A percentile compares a stretch with the other conserved stretches of the same genome.
These are phyloP conservation scores for Vitis riparia DNA, from an alignment of 164 flowering plant genomes.

Conservation along the genomic window DNA sequence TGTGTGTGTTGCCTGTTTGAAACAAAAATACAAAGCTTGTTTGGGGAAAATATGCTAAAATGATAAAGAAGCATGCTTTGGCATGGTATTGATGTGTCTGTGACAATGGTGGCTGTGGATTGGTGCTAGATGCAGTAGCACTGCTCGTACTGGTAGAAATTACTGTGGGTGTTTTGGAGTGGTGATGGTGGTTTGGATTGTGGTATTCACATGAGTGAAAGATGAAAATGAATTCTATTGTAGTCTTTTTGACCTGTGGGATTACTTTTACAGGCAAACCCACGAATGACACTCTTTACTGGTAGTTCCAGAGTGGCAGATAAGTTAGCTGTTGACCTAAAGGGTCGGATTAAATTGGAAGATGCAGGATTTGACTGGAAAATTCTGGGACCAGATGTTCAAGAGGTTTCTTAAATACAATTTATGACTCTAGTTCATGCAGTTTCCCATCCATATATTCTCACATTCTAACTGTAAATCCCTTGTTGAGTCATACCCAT, in stretches of 20 bases:
- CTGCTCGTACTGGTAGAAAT: too few species aligned
- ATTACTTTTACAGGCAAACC: conserved; percentile 60
- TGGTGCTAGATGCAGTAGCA: too few species aligned
- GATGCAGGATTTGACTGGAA: conserved; percentile 99
- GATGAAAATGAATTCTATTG: neutral
- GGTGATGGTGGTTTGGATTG: too few species aligned
- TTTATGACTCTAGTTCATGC: neutral
- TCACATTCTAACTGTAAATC: conserved; percentile 9
- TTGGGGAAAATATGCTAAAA: too few species aligned
- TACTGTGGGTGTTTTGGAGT: too few species aligned
- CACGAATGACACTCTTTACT: conserved; percentile 93
- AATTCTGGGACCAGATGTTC: conserved; percentile 95
- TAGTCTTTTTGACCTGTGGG: too few species aligned
- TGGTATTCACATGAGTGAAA: too few species aligned
- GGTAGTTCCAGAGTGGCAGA: conserved; percentile 98
- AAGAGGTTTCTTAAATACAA: conserved; percentile 48
- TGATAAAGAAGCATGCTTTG: too few species aligned
- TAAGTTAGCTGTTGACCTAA: conserved; percentile 81
- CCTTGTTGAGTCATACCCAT: neutral
- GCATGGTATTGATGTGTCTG: too few species aligned
- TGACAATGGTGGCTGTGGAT: too few species aligned
- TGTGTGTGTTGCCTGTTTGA: too few species aligned
- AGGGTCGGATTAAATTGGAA: conserved; percentile 89
- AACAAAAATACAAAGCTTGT: too few species aligned
- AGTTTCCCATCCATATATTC: neutral